A percentile compares a stretch with the other conserved stretches of the same genome.
Conservation (phyloP, 1,139 yeast genomes). For the Saccharomyces hybrid region DNA sequence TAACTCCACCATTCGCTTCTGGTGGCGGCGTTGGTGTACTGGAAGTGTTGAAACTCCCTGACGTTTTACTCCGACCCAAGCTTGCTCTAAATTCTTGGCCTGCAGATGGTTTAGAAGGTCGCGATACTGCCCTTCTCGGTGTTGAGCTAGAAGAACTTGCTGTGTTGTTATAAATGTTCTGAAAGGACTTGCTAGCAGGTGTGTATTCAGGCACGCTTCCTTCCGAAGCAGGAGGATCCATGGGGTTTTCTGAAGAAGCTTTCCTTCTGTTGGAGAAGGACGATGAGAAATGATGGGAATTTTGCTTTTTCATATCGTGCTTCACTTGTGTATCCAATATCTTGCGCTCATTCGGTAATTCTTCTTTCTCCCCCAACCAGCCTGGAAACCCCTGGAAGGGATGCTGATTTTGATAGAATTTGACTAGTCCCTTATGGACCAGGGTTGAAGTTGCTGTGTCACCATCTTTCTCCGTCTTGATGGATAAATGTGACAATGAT, state of each 20-base stretch:
- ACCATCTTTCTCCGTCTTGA: constrained; percentile 35
- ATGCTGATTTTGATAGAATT: constrained; percentile 27
- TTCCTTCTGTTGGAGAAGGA: not conserved
- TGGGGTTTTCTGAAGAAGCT: not conserved
- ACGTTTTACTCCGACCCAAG: not conserved
- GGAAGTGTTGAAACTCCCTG: not conserved
- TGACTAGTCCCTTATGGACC: constrained; percentile 35
- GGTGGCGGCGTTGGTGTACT: not conserved
- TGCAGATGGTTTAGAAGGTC: constrained; percentile 2
- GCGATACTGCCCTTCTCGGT: not conserved
- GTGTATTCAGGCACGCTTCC: constrained; percentile 1
- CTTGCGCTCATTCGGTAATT: constrained; percentile 28
- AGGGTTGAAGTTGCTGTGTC: constrained; percentile 32
- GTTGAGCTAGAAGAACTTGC: not conserved
- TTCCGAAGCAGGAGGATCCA: not conserved
- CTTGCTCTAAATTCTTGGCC: not conserved
- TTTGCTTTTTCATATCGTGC: constrained; percentile 3
- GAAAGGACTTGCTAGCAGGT: constrained; percentile 19
- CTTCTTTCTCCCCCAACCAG: constrained; percentile 36
- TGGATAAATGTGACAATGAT: constrained; percentile 24
- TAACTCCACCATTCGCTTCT: not conserved
- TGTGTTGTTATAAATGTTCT: constrained; percentile 14
- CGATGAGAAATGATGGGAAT: constrained; percentile 1
- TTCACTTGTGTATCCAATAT: constrained; percentile 19
- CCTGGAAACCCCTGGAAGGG: constrained; percentile 35